phyloP scores from a whole-genome alignment of 352 stramenopile genomes.

The Phytophthora pistaciae region DNA sequence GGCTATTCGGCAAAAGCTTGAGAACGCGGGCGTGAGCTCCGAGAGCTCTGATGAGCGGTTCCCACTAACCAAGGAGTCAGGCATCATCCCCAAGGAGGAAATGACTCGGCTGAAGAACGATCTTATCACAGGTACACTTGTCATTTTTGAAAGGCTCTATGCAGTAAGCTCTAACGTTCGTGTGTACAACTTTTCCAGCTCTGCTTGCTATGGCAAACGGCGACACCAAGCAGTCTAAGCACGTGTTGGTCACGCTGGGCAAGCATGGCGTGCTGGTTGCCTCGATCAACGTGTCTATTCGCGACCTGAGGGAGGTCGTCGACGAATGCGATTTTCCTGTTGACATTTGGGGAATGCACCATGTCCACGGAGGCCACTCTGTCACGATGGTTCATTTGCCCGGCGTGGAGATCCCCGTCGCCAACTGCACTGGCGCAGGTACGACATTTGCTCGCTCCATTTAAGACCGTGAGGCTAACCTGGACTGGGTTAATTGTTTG shows the following conservation, averaged over 20 bases:
- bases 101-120: slow-evolving; percentile 77
- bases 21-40: slow-evolving; percentile 32
- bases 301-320: slow-evolving; percentile 35
- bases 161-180: not conserved
- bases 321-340: slow-evolving; percentile 45
- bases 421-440: slow-evolving; percentile 83
- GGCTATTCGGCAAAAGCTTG: slow-evolving; percentile 47
- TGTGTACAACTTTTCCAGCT: slow-evolving; percentile 27
- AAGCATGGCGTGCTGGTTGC: slow-evolving; percentile 77
- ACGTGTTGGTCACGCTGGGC: slow-evolving; percentile 84
- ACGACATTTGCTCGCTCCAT: slow-evolving; percentile 16
- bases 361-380: slow-evolving; percentile 50
- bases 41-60: slow-evolving; percentile 50
- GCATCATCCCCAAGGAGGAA: slow-evolving; percentile 45
- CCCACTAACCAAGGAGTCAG: slow-evolving; percentile 54
- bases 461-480: slow-evolving; percentile 6
- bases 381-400: slow-evolving; percentile 77
- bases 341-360: slow-evolving; percentile 66
- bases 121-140: slow-evolving; percentile 59
- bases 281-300: slow-evolving; percentile 64
- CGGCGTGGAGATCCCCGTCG: slow-evolving; percentile 57
- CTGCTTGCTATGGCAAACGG: slow-evolving; percentile 69
- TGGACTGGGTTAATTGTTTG: slow-evolving; percentile 1
- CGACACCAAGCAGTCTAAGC: slow-evolving; percentile 57
- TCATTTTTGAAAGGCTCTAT: not conserved